Base-by-base conservation (phyloP, 177 flowering plant genomes). In the Telopea speciosissima region DNA sequence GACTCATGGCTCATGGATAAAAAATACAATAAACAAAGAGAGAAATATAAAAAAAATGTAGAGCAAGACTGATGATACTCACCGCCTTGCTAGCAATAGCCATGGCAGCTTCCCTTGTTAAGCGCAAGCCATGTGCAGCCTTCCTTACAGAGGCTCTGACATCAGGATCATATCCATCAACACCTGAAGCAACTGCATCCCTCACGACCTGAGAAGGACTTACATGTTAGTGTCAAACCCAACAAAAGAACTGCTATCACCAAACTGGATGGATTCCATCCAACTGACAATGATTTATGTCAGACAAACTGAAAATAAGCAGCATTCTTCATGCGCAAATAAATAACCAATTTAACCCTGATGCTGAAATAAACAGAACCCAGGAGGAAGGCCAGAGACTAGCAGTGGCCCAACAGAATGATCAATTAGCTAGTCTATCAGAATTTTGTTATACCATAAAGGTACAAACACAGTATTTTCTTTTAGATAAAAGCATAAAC, bases 61-160 rank as follows among this genome's bases (percentile, higher is more conserved):
- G 40, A 33, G 40, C 8, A 33, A 33, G 6, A 33, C 8, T 77
- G 24, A 21, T 31, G 45, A 75, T 61, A 87, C 97, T 86, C 44
- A 96, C 99, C 16, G 96, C 96, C 76, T 87, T 91, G 80, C 97
- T 76, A 68, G 98, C 94, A 81, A 96, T 93, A 67, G 90, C 81
- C 90, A 96, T 88, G 31, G 97, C 95, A 81, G 88, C 83, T 71
- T 90, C 98, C 76, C 86, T 84, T 25, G 93, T 85, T 65, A 96
- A 82, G 66, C 99, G 91, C 73, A 96, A 80, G 62, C 97, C 97
- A 83, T 85, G 89, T 26, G 93, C 96, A 72, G 99, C 97, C 76
- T 90, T 96, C 75, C 85, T 86, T 56, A 93, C 97, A 42, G 89
- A 70, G 52, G 86, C 83, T 76, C 75, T 83, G 25, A 80, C 77